Evolutionary conservation across 2,329 filamentous ascomycete species (phyloP).

Genomic region (Gnomoniopsis sp.): DNA sequence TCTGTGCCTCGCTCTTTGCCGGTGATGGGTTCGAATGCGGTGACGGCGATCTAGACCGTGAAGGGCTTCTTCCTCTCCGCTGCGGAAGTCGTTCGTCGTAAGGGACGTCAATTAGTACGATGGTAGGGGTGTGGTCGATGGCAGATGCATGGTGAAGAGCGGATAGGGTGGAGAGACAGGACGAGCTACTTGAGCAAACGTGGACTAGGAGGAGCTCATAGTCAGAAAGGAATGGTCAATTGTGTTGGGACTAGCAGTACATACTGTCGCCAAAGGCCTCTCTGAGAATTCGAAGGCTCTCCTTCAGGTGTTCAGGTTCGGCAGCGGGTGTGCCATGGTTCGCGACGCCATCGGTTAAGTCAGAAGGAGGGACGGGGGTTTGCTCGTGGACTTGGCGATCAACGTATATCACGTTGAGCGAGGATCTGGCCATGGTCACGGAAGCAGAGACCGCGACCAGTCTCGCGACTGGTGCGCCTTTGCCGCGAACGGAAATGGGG

Average conservation of each 20-base stretch:
- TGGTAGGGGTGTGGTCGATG: conserved; percentile 51
- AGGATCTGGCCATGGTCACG: conserved; percentile 52
- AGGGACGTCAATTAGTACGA: conserved; percentile 56
- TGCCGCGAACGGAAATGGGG: conserved; percentile 33
- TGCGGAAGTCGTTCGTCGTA: conserved; percentile 44
- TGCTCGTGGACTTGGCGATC: conserved; percentile 50
- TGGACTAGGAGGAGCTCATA: conserved; percentile 38
- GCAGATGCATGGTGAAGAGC: conserved; percentile 50
- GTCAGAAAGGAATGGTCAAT: conserved; percentile 16
- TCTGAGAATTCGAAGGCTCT: conserved; percentile 47
- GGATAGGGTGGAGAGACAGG: conserved; percentile 51
- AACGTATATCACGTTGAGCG: conserved; percentile 59
- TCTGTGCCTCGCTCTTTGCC: conserved; percentile 28
- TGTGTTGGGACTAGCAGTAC: conserved; percentile 18
- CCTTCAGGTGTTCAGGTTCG: conserved; percentile 38
- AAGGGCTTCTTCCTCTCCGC: conserved; percentile 19
- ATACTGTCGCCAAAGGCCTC: conserved; percentile 54
- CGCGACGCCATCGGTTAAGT: conserved; percentile 19
- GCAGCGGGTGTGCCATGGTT: conserved; percentile 26
- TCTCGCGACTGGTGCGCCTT: conserved; percentile 59
- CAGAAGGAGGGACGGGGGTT: conserved; percentile 26
- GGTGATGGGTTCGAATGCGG: conserved; percentile 36
- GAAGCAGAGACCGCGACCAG: conserved; percentile 52
- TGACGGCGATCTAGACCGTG: conserved; percentile 40
- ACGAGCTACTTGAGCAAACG: conserved; percentile 49